A percentile compares a stretch with the other conserved stretches of the same genome.
Evolutionary conservation across 768 basidiomycete species (phyloP).

Genomic region (Boletus sp.): DNA sequence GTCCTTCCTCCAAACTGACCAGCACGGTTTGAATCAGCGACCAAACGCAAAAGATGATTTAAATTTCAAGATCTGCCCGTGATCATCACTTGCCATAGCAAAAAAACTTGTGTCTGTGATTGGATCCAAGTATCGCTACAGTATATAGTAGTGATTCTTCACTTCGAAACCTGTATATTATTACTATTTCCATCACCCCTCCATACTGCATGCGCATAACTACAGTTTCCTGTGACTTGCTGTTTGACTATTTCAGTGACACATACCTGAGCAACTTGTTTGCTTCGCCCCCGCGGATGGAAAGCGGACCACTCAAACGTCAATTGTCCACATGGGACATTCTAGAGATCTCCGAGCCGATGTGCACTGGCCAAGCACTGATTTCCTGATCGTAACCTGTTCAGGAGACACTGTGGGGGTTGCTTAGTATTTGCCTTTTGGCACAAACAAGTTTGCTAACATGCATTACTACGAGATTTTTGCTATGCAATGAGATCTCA

Average conservation of each 20-base stretch:
- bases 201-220: background rate
- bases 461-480: too few relatives aligned
- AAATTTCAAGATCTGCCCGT: background rate
- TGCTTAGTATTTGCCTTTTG: background rate
- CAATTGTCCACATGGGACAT: background rate
- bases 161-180: slow-evolving; percentile 19
- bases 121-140: slow-evolving; percentile 1
- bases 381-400: background rate
- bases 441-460: too few relatives aligned
- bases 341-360: background rate
- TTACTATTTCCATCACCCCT: slow-evolving; percentile 21
- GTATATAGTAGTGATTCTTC: slow-evolving; percentile 18
- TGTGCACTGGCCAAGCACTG: background rate
- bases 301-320: background rate
- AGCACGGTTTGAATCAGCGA: slow-evolving; percentile 20
- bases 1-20: background rate
- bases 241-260: background rate
- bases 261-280: too few relatives aligned
- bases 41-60: slow-evolving; percentile 40
- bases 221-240: background rate
- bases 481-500: too few relatives aligned
- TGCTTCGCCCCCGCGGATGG: too few relatives aligned
- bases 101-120: slow-evolving; percentile 2
- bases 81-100: background rate
- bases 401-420: background rate